Percentiles rank a stretch among this genome's conserved stretches.
Evolutionary conservation across 495 filamentous ascomycete species (phyloP).

Genomic region (Bacidia rubella): DNA sequence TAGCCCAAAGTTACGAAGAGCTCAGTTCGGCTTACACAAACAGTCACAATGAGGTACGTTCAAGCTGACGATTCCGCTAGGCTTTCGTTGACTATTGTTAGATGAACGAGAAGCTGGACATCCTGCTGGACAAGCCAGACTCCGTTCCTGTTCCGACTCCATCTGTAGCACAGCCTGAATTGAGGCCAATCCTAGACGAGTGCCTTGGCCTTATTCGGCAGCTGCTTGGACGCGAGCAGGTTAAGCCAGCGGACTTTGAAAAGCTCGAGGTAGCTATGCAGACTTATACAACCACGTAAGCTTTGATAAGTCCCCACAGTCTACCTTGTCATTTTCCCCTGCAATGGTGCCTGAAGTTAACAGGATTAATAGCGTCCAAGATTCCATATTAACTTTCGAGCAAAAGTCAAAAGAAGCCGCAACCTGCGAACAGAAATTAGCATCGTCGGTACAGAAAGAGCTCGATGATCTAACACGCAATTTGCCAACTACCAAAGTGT

Average conservation of each 20-base stretch:
- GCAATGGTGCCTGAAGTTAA: neutral
- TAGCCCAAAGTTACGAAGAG: neutral
- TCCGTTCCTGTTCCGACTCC: neutral
- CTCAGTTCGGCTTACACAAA: neutral
- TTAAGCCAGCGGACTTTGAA: conserved; percentile 9
- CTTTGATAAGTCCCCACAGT: neutral
- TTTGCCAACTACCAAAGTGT: neutral
- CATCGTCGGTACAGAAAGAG: conserved; percentile 6
- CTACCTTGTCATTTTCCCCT: neutral
- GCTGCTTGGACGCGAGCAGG: conserved; percentile 2
- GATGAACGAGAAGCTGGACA: conserved; percentile 11
- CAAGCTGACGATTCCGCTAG: neutral
- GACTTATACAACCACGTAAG: conserved; percentile 4
- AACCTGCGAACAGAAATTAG: conserved; percentile 7
- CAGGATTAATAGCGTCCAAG: neutral
- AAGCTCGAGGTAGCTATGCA: conserved; percentile 8
- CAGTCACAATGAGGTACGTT: neutral
- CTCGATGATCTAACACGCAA: conserved; percentile 5
- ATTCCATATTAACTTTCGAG: conserved; percentile 2
- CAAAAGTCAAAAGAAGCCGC: conserved; percentile 1
- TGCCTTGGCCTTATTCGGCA: conserved; percentile 7
- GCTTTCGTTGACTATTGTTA: neutral
- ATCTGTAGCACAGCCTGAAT: neutral
- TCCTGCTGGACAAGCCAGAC: conserved; percentile 7
- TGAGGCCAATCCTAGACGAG: conserved; percentile 11